These are phyloP conservation scores for Trypanosoma rangeli DNA, from an alignment of 208 protist species.

Conservation along the genomic window DNA sequence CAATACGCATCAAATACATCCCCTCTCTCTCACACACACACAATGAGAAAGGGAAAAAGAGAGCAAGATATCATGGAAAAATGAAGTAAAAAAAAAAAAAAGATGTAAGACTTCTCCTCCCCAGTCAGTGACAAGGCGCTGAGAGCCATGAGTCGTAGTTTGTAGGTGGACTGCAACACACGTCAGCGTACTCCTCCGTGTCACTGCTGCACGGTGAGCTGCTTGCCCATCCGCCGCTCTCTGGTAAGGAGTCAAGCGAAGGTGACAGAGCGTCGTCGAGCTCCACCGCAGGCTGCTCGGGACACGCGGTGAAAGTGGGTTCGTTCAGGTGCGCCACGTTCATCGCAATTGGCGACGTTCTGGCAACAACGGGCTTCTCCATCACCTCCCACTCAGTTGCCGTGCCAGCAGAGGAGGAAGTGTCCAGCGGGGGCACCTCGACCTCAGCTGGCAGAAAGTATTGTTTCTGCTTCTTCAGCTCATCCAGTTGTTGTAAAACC, in stretches of 20 bases:
- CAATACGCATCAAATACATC: background rate
- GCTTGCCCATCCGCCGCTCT: conserved; percentile 2
- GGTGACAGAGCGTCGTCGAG: background rate
- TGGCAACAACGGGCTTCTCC: too few relatives aligned
- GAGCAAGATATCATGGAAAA: background rate
- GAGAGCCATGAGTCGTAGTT: background rate
- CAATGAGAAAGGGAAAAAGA: background rate
- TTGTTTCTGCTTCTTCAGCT: too few relatives aligned
- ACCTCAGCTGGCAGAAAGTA: too few relatives aligned
- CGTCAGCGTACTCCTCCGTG: background rate
- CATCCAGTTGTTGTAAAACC: too few relatives aligned
- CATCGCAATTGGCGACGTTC: too few relatives aligned
- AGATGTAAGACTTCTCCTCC: background rate
- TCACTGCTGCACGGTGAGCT: conserved; percentile 8
- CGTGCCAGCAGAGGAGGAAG: too few relatives aligned
- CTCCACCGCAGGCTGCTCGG: too few relatives aligned
- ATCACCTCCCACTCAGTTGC: too few relatives aligned
- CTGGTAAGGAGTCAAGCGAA: background rate
- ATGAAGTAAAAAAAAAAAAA: background rate
- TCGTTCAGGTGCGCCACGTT: too few relatives aligned
- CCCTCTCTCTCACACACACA: background rate
- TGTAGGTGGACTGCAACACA: background rate
- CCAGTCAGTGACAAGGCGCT: background rate
- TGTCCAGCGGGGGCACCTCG: too few relatives aligned
- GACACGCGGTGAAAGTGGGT: too few relatives aligned